These are phyloP conservation scores for Heritiera fomes DNA, from an alignment of 345 rosid genomes.

Conservation along the genomic window DNA sequence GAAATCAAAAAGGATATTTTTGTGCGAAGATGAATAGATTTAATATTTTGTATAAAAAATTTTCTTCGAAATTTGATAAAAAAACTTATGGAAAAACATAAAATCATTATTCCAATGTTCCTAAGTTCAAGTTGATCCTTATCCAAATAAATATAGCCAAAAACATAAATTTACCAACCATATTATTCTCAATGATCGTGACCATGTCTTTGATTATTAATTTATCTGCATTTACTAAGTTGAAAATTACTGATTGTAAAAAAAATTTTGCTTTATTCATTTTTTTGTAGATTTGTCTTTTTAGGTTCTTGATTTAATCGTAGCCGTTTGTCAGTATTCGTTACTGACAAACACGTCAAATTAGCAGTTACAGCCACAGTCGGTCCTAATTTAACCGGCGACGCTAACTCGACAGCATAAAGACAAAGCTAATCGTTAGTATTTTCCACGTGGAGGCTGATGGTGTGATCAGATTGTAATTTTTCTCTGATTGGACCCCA, in stretches of 20 bases:
- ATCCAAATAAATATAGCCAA: slow-evolving; percentile 8
- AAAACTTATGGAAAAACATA: too few species aligned
- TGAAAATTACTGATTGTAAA: not conserved
- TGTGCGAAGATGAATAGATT: too few species aligned
- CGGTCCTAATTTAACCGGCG: slow-evolving; percentile 20
- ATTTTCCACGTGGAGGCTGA: slow-evolving; percentile 13
- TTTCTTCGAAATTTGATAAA: too few species aligned
- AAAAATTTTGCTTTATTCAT: not conserved
- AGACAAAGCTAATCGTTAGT: not conserved
- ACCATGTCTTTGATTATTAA: not conserved
- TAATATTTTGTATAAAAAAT: too few species aligned
- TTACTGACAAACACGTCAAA: not conserved
- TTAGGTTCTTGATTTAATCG: slow-evolving; percentile 24
- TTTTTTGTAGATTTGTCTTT: not conserved
- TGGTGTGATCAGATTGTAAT: not conserved
- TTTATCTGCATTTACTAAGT: not conserved
- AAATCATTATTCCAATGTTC: too few species aligned
- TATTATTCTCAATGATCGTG: not conserved
- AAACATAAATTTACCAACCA: not conserved
- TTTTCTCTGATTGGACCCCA: slow-evolving; percentile 16
- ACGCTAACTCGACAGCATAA: slow-evolving; percentile 30
- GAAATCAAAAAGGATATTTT: too few species aligned
- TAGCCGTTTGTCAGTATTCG: slow-evolving; percentile 2
- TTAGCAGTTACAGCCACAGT: slow-evolving; percentile 20
- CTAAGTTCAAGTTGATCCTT: not conserved